phyloP scores from a whole-genome alignment of 805 yeast genomes.

The Saccharomyces jurei region DNA sequence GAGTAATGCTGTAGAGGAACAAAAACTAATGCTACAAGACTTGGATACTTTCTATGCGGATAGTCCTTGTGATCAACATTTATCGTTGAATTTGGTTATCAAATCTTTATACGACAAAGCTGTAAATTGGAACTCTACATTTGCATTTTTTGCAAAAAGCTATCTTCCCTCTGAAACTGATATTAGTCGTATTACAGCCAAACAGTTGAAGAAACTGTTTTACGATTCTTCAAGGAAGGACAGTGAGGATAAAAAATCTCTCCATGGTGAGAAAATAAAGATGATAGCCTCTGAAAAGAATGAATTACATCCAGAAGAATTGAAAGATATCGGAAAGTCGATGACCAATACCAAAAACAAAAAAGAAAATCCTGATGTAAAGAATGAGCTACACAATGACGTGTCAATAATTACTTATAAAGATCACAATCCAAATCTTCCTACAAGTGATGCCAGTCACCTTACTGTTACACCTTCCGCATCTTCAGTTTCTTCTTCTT shows the following conservation, averaged over 20 bases:
- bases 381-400: background rate
- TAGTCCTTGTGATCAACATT: constrained; percentile 55
- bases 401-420: background rate
- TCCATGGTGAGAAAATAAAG: constrained; percentile 3
- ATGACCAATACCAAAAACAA: background rate
- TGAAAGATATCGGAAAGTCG: constrained; percentile 1
- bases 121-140: constrained; percentile 80
- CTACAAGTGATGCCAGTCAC: background rate
- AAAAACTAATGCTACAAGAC: constrained; percentile 34
- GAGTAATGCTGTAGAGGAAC: constrained; percentile 44
- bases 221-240: constrained; percentile 37
- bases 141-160: constrained; percentile 66
- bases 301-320: constrained; percentile 3
- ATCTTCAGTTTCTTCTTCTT: background rate
- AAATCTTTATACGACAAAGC: constrained; percentile 72
- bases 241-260: background rate
- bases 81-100: constrained; percentile 61
- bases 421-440: background rate
- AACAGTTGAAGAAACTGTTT: constrained; percentile 71
- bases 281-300: background rate
- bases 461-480: background rate
- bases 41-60: constrained; percentile 46
- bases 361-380: background rate
- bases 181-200: constrained; percentile 81
- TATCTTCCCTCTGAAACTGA: constrained; percentile 90